These are phyloP conservation scores for Psilocybe subaeruginosa DNA, from an alignment of 768 basidiomycete genomes.

Conservation along the genomic window DNA sequence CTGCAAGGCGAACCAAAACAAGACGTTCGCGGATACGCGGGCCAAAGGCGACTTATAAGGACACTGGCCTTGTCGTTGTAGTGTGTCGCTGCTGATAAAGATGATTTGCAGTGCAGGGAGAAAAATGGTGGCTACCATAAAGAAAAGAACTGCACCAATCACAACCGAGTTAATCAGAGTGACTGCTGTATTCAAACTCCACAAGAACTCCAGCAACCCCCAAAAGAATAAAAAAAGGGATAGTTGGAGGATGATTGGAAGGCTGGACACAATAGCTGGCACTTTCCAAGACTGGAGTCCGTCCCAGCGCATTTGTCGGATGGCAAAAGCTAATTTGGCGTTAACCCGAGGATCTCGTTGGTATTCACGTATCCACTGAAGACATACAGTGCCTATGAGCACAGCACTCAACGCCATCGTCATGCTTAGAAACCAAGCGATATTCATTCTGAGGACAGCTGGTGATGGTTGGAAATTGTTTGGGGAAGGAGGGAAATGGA, in stretches of 20 bases:
- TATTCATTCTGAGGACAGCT: conserved; percentile 27
- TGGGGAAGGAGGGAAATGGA: conserved; percentile 3
- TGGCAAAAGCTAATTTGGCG: conserved; percentile 17
- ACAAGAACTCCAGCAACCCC: conserved; percentile 24
- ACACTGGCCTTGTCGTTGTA: conserved; percentile 2
- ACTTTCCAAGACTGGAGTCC: conserved; percentile 24
- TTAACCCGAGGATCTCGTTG: conserved; percentile 15
- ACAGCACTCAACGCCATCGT: conserved; percentile 28
- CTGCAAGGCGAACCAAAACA: conserved; percentile 2
- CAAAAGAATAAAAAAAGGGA: conserved; percentile 24
- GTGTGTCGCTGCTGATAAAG: background rate
- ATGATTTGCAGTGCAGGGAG: conserved; percentile 8
- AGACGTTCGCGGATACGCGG: background rate
- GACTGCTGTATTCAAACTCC: conserved; percentile 17
- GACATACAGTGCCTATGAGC: conserved; percentile 28
- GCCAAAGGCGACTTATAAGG: conserved; percentile 13
- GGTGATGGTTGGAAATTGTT: conserved; percentile 14
- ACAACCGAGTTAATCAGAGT: conserved; percentile 17
- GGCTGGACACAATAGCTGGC: conserved; percentile 17
- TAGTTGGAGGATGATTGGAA: conserved; percentile 22
- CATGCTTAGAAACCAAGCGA: conserved; percentile 34
- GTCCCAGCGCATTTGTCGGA: conserved; percentile 25
- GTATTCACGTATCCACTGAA: conserved; percentile 29
- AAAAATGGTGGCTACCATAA: background rate
- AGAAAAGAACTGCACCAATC: conserved; percentile 12